Conservation (phyloP, 1,284 basidiomycete genomes). For the Cutaneotrichosporon sp. region DNA sequence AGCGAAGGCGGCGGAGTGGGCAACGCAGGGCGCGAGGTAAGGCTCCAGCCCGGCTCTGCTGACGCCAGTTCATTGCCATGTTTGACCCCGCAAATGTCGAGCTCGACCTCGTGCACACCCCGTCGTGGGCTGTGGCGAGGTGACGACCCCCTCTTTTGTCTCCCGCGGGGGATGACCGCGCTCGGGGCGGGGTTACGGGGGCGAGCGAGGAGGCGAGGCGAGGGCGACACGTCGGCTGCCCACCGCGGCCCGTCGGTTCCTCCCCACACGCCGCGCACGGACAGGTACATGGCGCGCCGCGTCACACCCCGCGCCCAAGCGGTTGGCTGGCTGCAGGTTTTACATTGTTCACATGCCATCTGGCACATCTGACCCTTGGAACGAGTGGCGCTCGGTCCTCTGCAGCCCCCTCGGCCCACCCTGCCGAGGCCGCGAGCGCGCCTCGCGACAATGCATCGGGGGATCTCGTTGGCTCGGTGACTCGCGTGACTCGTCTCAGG, state of each 20-base stretch:
- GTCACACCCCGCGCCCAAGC: neutral
- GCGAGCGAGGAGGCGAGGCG: neutral
- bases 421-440: neutral
- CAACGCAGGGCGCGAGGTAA: conserved; percentile 44
- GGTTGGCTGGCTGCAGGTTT: neutral
- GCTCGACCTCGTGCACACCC: conserved; percentile 30
- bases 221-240: neutral
- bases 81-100: conserved; percentile 42
- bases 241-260: neutral
- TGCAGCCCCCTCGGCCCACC: neutral
- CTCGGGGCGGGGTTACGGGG: neutral
- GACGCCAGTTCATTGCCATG: conserved; percentile 48
- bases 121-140: conserved; percentile 31
- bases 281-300: neutral
- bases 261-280: neutral
- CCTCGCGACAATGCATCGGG: neutral
- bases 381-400: neutral
- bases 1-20: conserved; percentile 49
- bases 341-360: conserved; percentile 1
- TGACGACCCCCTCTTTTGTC: neutral
- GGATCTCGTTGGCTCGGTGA: neutral
- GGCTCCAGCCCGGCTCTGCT: conserved; percentile 14
- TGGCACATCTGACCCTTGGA: neutral
- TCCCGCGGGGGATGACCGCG: neutral
- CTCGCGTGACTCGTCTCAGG: neutral